Evolutionary conservation across 169 alveolate species (phyloP).

Genomic region (Babesia ovis): DNA sequence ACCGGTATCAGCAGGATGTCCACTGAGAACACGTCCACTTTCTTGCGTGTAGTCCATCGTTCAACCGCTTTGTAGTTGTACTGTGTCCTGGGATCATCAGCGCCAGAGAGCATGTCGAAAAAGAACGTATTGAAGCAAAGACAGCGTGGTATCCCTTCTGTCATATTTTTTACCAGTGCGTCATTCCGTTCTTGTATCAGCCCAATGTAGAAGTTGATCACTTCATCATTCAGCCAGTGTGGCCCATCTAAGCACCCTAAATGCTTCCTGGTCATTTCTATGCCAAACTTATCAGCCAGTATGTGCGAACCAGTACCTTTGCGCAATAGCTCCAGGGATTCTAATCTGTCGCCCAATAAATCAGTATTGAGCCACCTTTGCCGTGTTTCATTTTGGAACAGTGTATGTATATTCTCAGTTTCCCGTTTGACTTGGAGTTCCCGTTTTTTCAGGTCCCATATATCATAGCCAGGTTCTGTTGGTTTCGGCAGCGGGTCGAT

Average conservation of each 20-base stretch:
- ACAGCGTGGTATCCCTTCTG: conserved; percentile 59
- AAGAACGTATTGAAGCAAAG: conserved; percentile 84
- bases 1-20: conserved; percentile 84
- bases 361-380: conserved; percentile 15
- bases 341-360: neutral
- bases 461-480: conserved; percentile 38
- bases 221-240: conserved; percentile 88
- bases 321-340: neutral
- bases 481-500: conserved; percentile 26
- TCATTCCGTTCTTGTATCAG: conserved; percentile 83
- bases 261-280: conserved; percentile 38
- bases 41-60: conserved; percentile 84
- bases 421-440: neutral
- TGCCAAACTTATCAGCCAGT: conserved; percentile 54
- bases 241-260: conserved; percentile 75
- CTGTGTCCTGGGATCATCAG: conserved; percentile 23
- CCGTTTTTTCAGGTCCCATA: conserved; percentile 39
- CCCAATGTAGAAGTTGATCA: conserved; percentile 83
- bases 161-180: conserved; percentile 13
- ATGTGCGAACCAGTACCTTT: neutral
- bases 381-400: conserved; percentile 25
- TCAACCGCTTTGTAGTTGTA: conserved; percentile 81
- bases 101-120: conserved; percentile 72
- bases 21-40: conserved; percentile 78
- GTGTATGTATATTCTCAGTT: neutral